Evolutionary conservation across 495 filamentous ascomycete genomes (phyloP), one percentile per base, ranked within the genome.

Genomic region (Hypoxylon perforatum): DNA sequence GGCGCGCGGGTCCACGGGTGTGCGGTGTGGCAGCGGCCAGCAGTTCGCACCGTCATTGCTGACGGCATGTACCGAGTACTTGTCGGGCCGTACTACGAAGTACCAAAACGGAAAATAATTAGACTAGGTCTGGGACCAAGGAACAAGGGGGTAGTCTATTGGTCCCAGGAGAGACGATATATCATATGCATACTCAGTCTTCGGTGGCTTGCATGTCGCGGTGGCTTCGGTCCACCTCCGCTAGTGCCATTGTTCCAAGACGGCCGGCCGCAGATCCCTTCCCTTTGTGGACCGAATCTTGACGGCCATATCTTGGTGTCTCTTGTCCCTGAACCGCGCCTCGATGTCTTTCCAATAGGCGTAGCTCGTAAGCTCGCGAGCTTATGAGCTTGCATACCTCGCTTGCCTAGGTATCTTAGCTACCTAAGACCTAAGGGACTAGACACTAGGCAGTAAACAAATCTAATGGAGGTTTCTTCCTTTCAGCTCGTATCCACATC

Each of bases 181-280:
- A 33, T 33, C 30, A 33, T 33, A 33, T 33, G 55, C 41, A 49
- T 19, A 41, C 47, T 52, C 58, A 58, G 57, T 15, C 10, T 39
- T 55, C 47, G 53, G 42, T 68, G 35, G 53, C 65, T 33, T 63
- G 55, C 59, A 60, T 45, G 7, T n/a, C n/a, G n/a, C 44, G 44
- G 44, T 69, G 54, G 65, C 60, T 63, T 68, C 65, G 54, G 60
- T 23, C 60, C 44, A 64, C 55, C 38, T 63, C 65, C 59, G 59
- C 55, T 23, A 36, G 41, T 21, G 22, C 18, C 35, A n/a, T 44
- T 38, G 33, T 33, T 44, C 57, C 57, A 57, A 56, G 55, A 60
- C 60, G 55, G 55, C 60, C 49, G 60, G 35, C 44, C 46, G 65
- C 59, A 55, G 65, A 69, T 69, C 65, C 22, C 45, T 69, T 60